phyloP scores from a whole-genome alignment of 2,329 filamentous ascomycete genomes.

The Truncatella angustata region DNA sequence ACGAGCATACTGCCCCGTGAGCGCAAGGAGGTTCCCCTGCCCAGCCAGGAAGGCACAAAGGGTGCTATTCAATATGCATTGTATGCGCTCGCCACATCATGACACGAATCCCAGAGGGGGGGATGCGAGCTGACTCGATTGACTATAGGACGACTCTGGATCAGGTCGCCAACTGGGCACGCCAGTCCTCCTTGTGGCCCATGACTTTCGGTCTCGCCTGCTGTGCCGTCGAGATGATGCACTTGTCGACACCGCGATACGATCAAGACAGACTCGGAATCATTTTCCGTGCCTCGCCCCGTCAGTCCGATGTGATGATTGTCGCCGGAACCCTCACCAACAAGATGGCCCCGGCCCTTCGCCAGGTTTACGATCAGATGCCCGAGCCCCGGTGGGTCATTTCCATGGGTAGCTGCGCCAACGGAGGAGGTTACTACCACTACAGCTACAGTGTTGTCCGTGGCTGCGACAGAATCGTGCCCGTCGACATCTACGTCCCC shows the following conservation, averaged over 20 bases:
- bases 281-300: conserved; percentile 84
- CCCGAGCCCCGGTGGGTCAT: conserved; percentile 84
- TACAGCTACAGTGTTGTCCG: conserved; percentile 78
- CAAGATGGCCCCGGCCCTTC: conserved; percentile 90
- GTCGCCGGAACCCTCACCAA: conserved; percentile 91
- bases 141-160: conserved; percentile 69
- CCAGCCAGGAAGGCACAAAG: conserved; percentile 78
- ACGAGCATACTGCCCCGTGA: conserved; percentile 53
- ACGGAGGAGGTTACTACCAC: conserved; percentile 84
- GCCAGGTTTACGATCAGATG: conserved; percentile 96
- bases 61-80: conserved; percentile 81
- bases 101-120: neutral
- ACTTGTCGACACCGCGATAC: conserved; percentile 82
- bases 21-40: conserved; percentile 71
- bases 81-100: conserved; percentile 50
- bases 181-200: conserved; percentile 83
- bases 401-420: conserved; percentile 82
- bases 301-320: conserved; percentile 91
- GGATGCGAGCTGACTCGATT: conserved; percentile 3
- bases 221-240: conserved; percentile 93
- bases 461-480: conserved; percentile 74
- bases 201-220: conserved; percentile 87
- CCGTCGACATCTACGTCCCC: conserved; percentile 78
- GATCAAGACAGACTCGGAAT: conserved; percentile 87
- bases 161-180: conserved; percentile 78